Conservation (phyloP, 768 basidiomycete genomes). For the Coprinopsis strossmayeri region DNA sequence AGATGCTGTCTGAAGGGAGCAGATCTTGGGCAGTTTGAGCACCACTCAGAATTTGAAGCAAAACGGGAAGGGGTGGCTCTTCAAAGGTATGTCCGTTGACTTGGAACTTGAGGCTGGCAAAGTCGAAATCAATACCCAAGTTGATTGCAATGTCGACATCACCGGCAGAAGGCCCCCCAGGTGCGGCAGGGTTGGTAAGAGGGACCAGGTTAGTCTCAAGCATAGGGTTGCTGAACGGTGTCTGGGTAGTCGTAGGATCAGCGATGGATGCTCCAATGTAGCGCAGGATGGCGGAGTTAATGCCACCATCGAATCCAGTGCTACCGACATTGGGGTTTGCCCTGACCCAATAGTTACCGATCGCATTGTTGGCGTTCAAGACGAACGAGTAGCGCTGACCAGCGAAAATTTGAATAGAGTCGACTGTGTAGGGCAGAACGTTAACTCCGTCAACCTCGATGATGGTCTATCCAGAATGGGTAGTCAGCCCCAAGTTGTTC, state of each 20-base stretch:
- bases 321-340: constrained; percentile 25
- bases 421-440: constrained; percentile 29
- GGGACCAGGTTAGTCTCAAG: constrained; percentile 31
- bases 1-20: constrained; percentile 34
- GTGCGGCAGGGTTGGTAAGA: constrained; percentile 21
- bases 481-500: no score
- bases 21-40: constrained; percentile 32
- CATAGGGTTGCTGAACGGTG: constrained; percentile 20
- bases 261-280: constrained; percentile 33
- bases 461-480: constrained; percentile 20
- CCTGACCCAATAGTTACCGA: constrained; percentile 40
- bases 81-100: constrained; percentile 26
- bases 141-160: constrained; percentile 32
- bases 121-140: constrained; percentile 4
- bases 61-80: constrained; percentile 35
- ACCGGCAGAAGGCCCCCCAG: constrained; percentile 29
- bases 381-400: constrained; percentile 22
- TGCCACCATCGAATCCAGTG: constrained; percentile 4
- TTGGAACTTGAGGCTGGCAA: neutral
- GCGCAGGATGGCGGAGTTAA: constrained; percentile 49
- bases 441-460: constrained; percentile 42
- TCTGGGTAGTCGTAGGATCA: constrained; percentile 32
- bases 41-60: constrained; percentile 48
- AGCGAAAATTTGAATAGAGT: constrained; percentile 33
- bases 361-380: constrained; percentile 28